Evolutionary conservation across 1,139 yeast species (phyloP), one percentile per base, ranked within the genome.

Genomic region (Kluyveromyces sp.): DNA sequence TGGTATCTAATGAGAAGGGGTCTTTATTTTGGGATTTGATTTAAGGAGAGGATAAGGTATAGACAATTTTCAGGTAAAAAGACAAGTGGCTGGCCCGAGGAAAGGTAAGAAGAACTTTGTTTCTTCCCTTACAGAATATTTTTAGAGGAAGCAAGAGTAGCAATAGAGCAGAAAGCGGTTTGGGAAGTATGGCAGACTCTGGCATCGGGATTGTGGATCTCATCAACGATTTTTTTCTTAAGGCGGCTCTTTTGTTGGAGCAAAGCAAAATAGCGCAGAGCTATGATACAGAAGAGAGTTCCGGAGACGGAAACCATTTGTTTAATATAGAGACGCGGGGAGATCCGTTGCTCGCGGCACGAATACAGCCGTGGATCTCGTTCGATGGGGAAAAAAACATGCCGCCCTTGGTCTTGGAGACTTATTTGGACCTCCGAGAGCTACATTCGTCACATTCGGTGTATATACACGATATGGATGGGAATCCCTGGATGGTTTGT

Each of bases 401-500:
- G 18, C 88, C 94, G 2, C 95, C 96, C 1, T 71, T 92, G 65
- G 85, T 89, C 20, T 73, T 92, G 30, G 98, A 92, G 60, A 82
- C 94, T 0, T 84, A 74, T 52, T 69, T 92, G 44, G 96, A 89
- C 61, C 68, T 88, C 43, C 66, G 87, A 25, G 73, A 70, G 19
- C 61, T 89, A 44, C 67, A 76, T 8, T 64, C 79, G 2, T 74
- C 75, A 38, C 88, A 84, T 51, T 70, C 81, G 11, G 71, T 88
- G 37, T 74, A 80, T 39, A 57, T 83, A 34, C 80, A 77, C 46
- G 89, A 77, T 45, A 60, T 65, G 8, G 71, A 68, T 3, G 71
- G 71, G 34, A 66, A 65, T 45, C 51, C 66, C n/a, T 74, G 77
- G 75, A 67, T 70, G 30, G 79, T 78, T 12, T 69, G 75, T 13